Percentiles rank a stretch among this genome's conserved stretches.
These are phyloP conservation scores for Misopates orontium DNA, from an alignment of 257 asterid genomes.

Conservation along the genomic window DNA sequence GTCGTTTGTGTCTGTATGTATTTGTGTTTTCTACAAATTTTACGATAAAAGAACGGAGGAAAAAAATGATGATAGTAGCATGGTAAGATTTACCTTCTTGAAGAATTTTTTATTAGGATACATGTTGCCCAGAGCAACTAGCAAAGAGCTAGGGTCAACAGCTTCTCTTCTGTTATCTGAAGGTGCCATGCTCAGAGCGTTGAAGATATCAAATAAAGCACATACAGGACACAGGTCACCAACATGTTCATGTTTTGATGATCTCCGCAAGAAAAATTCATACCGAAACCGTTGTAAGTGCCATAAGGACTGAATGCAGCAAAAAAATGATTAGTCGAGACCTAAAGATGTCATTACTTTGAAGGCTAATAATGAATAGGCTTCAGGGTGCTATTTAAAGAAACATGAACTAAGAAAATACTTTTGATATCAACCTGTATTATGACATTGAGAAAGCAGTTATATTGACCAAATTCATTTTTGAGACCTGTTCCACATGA, in stretches of 20 bases:
- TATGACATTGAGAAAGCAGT: conserved; percentile 95
- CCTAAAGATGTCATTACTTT: conserved; percentile 26
- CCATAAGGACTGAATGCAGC: conserved; percentile 75
- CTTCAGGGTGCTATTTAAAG: background rate
- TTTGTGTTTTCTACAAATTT: too few relatives aligned
- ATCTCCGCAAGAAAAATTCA: conserved; percentile 72
- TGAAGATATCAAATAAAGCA: conserved; percentile 75
- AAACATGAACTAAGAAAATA: conserved; percentile 13
- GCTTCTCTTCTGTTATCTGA: conserved; percentile 57
- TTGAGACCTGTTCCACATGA: conserved; percentile 74
- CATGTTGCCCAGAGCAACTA: conserved; percentile 84
- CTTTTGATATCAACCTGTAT: conserved; percentile 70
- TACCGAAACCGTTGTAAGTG: conserved; percentile 79
- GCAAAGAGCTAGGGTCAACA: conserved; percentile 82
- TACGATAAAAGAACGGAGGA: background rate
- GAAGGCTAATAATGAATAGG: conserved; percentile 21
- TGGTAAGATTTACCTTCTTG: conserved; percentile 65
- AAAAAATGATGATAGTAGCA: conserved; percentile 1
- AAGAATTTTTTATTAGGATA: conserved; percentile 88
- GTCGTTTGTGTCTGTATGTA: background rate
- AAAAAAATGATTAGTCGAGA: conserved; percentile 17
- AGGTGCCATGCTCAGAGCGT: conserved; percentile 60
- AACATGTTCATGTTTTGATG: conserved; percentile 71
- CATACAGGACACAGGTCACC: conserved; percentile 93
- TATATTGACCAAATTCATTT: conserved; percentile 93